Evolutionary conservation across 2,329 filamentous ascomycete genomes (phyloP).

Genomic region (Aspergillus fumigatus): DNA sequence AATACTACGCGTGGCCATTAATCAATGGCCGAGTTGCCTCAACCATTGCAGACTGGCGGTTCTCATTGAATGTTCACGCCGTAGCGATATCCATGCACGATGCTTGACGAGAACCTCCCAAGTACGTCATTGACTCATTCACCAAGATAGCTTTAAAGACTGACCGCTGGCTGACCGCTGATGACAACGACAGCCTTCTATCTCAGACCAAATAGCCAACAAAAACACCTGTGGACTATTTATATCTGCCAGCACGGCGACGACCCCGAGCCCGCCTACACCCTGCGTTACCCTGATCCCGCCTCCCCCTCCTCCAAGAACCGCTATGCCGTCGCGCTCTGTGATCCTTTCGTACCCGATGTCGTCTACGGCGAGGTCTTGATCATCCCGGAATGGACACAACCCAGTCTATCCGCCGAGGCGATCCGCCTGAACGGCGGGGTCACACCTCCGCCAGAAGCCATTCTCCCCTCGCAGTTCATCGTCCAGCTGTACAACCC

Average conservation of each 20-base stretch:
- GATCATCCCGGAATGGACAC: slow-evolving; percentile 78
- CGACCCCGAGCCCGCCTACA: slow-evolving; percentile 73
- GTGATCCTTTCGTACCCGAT: slow-evolving; percentile 74
- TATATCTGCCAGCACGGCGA: slow-evolving; percentile 66
- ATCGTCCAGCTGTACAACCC: slow-evolving; percentile 90
- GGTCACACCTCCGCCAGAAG: slow-evolving; percentile 60
- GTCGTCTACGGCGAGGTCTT: slow-evolving; percentile 85
- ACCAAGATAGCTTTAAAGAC: too few species aligned
- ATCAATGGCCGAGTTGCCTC: neutral
- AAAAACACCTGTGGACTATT: slow-evolving; percentile 36
- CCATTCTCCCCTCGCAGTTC: slow-evolving; percentile 73
- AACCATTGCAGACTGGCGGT: neutral
- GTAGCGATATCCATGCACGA: slow-evolving; percentile 34
- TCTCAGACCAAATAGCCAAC: slow-evolving; percentile 49
- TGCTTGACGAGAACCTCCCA: slow-evolving; percentile 94
- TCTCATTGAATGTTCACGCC: neutral
- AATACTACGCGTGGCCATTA: neutral
- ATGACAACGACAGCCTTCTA: slow-evolving; percentile 50
- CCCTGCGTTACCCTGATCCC: slow-evolving; percentile 72
- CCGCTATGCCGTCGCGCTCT: slow-evolving; percentile 80
- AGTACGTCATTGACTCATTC: slow-evolving; percentile 39
- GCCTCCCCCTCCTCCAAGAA: slow-evolving; percentile 65
- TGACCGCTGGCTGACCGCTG: neutral
- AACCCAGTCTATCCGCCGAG: slow-evolving; percentile 74
- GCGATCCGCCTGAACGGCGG: slow-evolving; percentile 69